These are phyloP conservation scores for Talaromyces wortmannii DNA, from an alignment of 495 filamentous ascomycete species.

Conservation along the genomic window DNA sequence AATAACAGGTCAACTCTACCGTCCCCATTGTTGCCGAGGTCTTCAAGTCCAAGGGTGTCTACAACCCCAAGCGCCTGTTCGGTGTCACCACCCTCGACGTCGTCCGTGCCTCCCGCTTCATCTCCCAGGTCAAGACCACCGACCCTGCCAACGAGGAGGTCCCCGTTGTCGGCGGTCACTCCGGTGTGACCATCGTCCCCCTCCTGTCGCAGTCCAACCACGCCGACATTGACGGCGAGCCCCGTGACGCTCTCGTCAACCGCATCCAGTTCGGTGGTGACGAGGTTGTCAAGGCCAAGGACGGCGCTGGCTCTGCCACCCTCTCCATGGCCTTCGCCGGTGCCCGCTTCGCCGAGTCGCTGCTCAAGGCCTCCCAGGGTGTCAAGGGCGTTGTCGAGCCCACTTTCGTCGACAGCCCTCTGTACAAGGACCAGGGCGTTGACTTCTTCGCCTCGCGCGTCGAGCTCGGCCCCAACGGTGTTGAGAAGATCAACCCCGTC, in stretches of 20 bases:
- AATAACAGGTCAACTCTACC: slow-evolving; percentile 77
- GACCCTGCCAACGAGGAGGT: slow-evolving; percentile 90
- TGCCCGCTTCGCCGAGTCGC: slow-evolving; percentile 90
- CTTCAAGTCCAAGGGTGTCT: slow-evolving; percentile 87
- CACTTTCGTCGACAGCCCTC: slow-evolving; percentile 91
- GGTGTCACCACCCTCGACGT: slow-evolving; percentile 99
- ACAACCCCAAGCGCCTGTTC: slow-evolving; percentile 98
- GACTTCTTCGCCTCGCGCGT: slow-evolving; percentile 94
- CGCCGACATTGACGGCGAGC: slow-evolving; percentile 68
- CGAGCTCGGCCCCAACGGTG: slow-evolving; percentile 93
- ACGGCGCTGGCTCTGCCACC: slow-evolving; percentile 94
- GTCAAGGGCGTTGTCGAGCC: slow-evolving; percentile 95
- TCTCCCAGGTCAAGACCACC: slow-evolving; percentile 82
- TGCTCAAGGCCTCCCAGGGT: slow-evolving; percentile 88
- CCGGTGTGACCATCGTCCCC: slow-evolving; percentile 94
- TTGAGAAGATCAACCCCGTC: slow-evolving; percentile 82
- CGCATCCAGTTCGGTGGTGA: slow-evolving; percentile 99
- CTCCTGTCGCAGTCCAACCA: slow-evolving; percentile 92
- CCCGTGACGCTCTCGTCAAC: slow-evolving; percentile 72
- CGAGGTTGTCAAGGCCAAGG: slow-evolving; percentile 99
- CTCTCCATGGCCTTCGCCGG: slow-evolving; percentile 99
- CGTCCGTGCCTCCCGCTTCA: slow-evolving; percentile 95
- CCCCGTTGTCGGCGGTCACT: slow-evolving; percentile 94
- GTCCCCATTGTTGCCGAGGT: slow-evolving; percentile 96
- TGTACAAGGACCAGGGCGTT: slow-evolving; percentile 95